These are phyloP conservation scores for Clonostachys chloroleuca DNA, from an alignment of 2,329 filamentous ascomycete species.

Conservation along the genomic window DNA sequence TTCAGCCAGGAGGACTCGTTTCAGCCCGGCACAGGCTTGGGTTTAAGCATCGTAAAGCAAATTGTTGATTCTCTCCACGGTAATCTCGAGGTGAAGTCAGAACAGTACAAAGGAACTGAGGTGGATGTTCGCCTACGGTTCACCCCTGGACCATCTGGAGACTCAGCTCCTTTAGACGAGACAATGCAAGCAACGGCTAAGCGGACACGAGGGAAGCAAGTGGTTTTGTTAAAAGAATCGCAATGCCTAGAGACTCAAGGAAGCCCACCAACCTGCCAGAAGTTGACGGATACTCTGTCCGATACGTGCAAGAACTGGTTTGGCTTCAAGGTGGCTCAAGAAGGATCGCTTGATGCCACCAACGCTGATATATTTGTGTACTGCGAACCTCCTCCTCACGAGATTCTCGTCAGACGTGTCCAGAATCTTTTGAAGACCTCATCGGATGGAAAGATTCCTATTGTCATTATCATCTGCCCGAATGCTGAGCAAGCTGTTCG, in stretches of 20 bases:
- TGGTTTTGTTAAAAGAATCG: no score
- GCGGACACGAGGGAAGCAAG: constrained; percentile 3
- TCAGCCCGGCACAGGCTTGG: constrained; percentile 56
- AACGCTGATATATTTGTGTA: constrained; percentile 16
- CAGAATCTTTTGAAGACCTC: no score
- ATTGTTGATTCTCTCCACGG: constrained; percentile 58
- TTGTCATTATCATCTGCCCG: constrained; percentile 16
- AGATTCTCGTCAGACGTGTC: neutral
- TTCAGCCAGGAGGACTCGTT: constrained; percentile 61
- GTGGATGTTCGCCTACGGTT: constrained; percentile 44
- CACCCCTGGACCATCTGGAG: constrained; percentile 4
- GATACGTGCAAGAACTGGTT: constrained; percentile 25
- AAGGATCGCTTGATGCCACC: neutral
- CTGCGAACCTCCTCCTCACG: constrained; percentile 14
- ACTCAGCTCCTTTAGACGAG: constrained; percentile 4
- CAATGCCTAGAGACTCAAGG: neutral
- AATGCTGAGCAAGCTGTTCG: constrained; percentile 16
- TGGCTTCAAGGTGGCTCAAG: constrained; percentile 17
- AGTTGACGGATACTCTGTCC: constrained; percentile 18
- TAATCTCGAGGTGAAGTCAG: constrained; percentile 50
- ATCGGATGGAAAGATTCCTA: constrained; percentile 8
- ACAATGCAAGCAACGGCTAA: constrained; percentile 3
- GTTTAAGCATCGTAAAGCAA: constrained; percentile 57
- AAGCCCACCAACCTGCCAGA: constrained; percentile 7
- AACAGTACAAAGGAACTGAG: constrained; percentile 48